Conservation (phyloP, 108 stramenopile genomes). For the Cyclotella choctawhatcheeana region DNA sequence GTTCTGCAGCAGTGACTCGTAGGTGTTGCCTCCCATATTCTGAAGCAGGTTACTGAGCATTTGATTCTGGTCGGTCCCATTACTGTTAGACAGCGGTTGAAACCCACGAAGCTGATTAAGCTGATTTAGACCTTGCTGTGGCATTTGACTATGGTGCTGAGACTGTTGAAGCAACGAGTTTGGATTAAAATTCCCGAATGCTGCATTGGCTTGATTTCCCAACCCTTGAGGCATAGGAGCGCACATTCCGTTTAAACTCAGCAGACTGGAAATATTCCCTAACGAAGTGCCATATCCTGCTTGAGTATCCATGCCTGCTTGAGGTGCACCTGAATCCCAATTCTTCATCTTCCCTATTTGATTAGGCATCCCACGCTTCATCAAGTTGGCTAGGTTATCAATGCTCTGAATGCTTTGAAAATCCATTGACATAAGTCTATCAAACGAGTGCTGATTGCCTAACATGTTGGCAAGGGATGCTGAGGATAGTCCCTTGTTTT, state of each 20-base stretch:
- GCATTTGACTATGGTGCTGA: constrained; percentile 10
- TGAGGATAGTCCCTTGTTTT: constrained; percentile 60
- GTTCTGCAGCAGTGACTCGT: constrained; percentile 29
- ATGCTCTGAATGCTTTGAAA: constrained; percentile 87
- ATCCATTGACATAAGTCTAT: constrained; percentile 84
- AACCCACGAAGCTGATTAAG: not conserved
- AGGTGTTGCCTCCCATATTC: constrained; percentile 24
- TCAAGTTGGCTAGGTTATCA: constrained; percentile 86
- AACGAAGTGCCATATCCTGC: not conserved
- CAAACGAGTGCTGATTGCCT: constrained; percentile 74
- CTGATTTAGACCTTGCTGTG: not conserved
- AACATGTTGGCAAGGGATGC: constrained; percentile 77
- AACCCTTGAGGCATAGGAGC: constrained; percentile 2
- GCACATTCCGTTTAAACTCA: constrained; percentile 25
- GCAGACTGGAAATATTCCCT: constrained; percentile 26
- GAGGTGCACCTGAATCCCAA: constrained; percentile 32
- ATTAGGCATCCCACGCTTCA: constrained; percentile 54
- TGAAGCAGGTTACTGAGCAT: constrained; percentile 28
- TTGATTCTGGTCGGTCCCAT: not conserved
- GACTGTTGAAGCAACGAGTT: constrained; percentile 20
- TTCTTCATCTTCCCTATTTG: constrained; percentile 79
- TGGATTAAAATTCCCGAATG: not conserved
- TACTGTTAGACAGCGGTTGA: not conserved
- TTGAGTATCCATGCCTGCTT: not conserved
- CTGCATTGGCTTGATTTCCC: constrained; percentile 48